Evolutionary conservation across 1,284 basidiomycete genomes (phyloP), one percentile per base, ranked within the genome.

Genomic region (Xerocomus amazonicus): DNA sequence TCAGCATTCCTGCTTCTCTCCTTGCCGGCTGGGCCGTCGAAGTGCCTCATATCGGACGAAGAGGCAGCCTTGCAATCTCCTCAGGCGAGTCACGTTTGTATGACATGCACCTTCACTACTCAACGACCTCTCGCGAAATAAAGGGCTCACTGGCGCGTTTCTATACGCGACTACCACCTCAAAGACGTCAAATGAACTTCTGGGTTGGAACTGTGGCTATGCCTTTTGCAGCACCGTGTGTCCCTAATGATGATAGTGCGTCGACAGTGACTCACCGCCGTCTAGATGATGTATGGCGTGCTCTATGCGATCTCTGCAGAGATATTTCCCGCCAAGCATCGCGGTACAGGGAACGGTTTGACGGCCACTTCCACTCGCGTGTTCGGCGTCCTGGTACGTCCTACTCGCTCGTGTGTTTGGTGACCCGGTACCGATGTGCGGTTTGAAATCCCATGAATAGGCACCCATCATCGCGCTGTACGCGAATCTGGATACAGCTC

Each of bases 201-300:
- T 89, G 19, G 85, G 83, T 28, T 87, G 83, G 83, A 87, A 87
- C 61, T 87, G 84, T 57, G 84, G 79, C 17, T 84, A 83, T 57
- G 75, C 71, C 17, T 80, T 84, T 60, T 76, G 70, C 55, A 79
- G 76, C 57, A 84, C 83, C 59, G 76, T 79, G 46, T 49, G 70
- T 63, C 43, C 26, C 19, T 9, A 23, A 32, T 6, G 33, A 23
- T 31, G 14, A 6, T 16, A 16, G 26, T 12, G n/a, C 13, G 3
- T 23, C 16, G 32, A 29, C 19, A 8, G 36, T n/a, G 27, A 17
- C 51, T 47, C 17, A 32, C 17, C 28, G 43, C 29, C 48, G 10
- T 26, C 13, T 59, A 80, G 73, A 77, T 84, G 51, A 87, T 88
- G 84, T 88, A 87, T 57, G 84, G 83, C 10, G 80, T 87, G 4